phyloP scores from a whole-genome alignment of 306 rosid species.

The Gynostemma pentaphyllum region DNA sequence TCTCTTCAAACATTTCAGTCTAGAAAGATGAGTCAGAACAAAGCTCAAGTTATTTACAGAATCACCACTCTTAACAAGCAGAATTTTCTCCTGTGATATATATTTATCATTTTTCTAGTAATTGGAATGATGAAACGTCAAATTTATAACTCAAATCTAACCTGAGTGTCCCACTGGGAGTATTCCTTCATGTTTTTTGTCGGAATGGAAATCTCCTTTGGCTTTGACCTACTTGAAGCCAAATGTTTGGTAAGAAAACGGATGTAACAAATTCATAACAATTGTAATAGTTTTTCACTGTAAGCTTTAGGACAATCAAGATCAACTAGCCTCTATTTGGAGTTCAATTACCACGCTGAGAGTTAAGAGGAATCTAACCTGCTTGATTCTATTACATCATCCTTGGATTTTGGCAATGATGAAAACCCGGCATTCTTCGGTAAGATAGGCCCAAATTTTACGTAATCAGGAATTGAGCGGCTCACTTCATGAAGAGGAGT shows the following conservation, averaged over 20 bases:
- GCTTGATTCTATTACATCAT: conserved; percentile 34
- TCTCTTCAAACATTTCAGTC: conserved; percentile 46
- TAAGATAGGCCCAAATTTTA: conserved; percentile 88
- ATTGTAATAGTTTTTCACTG: neutral
- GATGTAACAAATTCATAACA: neutral
- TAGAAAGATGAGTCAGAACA: conserved; percentile 25
- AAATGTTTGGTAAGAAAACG: conserved; percentile 12
- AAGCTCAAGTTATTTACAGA: neutral
- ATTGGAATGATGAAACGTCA: neutral
- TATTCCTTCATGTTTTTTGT: conserved; percentile 28
- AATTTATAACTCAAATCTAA: conserved; percentile 10
- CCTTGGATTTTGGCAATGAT: conserved; percentile 29
- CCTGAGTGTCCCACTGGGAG: conserved; percentile 45
- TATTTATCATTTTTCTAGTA: neutral
- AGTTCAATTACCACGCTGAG: neutral
- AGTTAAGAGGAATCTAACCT: conserved; percentile 31
- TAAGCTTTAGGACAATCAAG: neutral
- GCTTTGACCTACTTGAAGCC: conserved; percentile 32
- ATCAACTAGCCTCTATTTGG: neutral
- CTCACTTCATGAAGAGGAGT: conserved; percentile 90
- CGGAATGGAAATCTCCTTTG: conserved; percentile 23
- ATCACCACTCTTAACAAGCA: neutral
- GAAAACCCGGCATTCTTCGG: conserved; percentile 88
- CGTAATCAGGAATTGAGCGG: conserved; percentile 68
- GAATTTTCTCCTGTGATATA: neutral